Base-by-base conservation (phyloP, 441 rosid species). In the Brassica balearica region DNA sequence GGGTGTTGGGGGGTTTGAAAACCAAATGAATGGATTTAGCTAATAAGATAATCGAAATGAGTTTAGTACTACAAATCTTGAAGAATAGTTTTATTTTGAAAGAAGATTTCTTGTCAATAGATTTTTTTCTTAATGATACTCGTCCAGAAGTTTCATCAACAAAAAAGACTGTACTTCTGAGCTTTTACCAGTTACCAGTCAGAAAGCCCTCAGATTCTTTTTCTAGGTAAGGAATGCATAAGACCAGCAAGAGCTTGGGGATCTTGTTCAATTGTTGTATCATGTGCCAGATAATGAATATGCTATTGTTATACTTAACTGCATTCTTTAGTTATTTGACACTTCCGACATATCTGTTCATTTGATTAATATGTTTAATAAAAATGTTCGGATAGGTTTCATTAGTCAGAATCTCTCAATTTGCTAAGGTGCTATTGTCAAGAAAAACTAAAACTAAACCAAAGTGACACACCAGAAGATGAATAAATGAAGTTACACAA, bases 401-500 rank as follows among this genome's bases (percentile, higher is more conserved):
- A 60, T 2, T 10, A 9, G 29, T 60, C 64, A 5, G 64, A 59
- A 22, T 3, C 11, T 60, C 8, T 22, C 64, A 22, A 60, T 11
- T 60, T 11, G 7, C 5, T 19, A 9, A 56, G 27, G 62, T 19
- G 25, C 20, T 2, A 15, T n/a, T 51, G 56, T 51, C 8, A 10
- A 60, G 36, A 11, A 60, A 23, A 59, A 22, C 8, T 3, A 22
- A 27, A 14, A 29, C 43, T 29, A 14, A n/a, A n/a, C 3, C 11
- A 29, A 29, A 3, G 43, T 29, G 55, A 17, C 20, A 23, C 56
- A 17, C 60, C 68, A 75, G 23, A 27, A 68, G 25, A 61, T 69
- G 53, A 69, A 10, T 11, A 23, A 63, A 51, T 36, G 46, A 63
- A 77, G n/a, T 53, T 76, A 69, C 74, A 71, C 19, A 63, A 51